These are phyloP conservation scores for Mycena kentingensis DNA, from an alignment of 768 basidiomycete species.

Conservation along the genomic window DNA sequence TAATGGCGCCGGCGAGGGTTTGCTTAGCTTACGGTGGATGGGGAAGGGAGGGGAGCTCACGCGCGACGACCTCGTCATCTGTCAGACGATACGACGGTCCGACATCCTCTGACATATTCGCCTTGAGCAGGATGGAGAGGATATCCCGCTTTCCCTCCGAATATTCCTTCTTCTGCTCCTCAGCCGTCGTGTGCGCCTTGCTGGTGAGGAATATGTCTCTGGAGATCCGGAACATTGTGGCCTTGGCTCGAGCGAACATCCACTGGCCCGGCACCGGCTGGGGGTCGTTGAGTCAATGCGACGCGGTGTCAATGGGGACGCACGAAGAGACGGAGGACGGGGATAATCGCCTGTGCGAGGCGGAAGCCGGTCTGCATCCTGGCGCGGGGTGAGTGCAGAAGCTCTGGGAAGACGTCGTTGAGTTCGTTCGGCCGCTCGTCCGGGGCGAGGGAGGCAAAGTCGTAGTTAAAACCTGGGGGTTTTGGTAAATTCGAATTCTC, in stretches of 20 bases:
- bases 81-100: slow-evolving; percentile 53
- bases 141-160: slow-evolving; percentile 49
- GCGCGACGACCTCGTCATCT: slow-evolving; percentile 61
- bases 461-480: slow-evolving; percentile 19
- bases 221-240: too few species aligned
- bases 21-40: background rate
- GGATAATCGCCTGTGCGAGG: slow-evolving; percentile 30
- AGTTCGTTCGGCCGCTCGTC: slow-evolving; percentile 38
- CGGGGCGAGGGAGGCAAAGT: slow-evolving; percentile 14
- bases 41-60: slow-evolving; percentile 34
- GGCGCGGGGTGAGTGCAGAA: slow-evolving; percentile 42
- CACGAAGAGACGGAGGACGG: slow-evolving; percentile 34
- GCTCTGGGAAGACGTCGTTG: slow-evolving; percentile 41
- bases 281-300: too few species aligned
- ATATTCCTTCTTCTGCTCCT: slow-evolving; percentile 31
- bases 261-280: too few species aligned
- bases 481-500: slow-evolving; percentile 32
- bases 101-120: slow-evolving; percentile 67
- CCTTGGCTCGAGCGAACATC: too few species aligned
- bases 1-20: background rate
- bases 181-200: slow-evolving; percentile 47
- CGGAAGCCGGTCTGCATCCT: slow-evolving; percentile 31
- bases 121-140: slow-evolving; percentile 58
- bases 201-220: too few species aligned
- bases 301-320: too few species aligned